Conservation (phyloP, 768 basidiomycete genomes). For the Hygrophoropsis aurantiaca region DNA sequence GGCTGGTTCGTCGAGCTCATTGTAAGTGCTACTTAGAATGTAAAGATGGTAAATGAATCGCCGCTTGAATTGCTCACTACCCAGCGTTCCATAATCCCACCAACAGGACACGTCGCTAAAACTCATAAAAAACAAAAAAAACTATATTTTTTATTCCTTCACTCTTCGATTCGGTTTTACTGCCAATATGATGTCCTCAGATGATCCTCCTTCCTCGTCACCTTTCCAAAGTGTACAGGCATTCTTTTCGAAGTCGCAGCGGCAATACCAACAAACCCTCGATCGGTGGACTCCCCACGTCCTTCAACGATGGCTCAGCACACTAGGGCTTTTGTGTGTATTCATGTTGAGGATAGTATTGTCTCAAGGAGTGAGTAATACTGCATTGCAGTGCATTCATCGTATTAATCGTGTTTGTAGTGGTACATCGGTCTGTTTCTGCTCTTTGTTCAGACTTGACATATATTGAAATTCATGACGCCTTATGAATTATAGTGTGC, state of each 20-base stretch:
- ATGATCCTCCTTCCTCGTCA: constrained; percentile 22
- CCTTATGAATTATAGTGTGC: constrained; percentile 47
- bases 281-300: constrained; percentile 92
- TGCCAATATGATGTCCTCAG: constrained; percentile 32
- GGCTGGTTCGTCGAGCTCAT: too few relatives aligned
- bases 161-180: background rate
- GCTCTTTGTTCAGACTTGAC: background rate
- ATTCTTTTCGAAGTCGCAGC: constrained; percentile 45
- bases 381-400: background rate
- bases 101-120: background rate
- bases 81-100: background rate
- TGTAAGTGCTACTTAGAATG: too few relatives aligned
- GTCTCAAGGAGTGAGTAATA: constrained; percentile 77
- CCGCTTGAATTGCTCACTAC: constrained; percentile 10
- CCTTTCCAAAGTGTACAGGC: constrained; percentile 28
- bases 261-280: constrained; percentile 84
- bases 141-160: background rate
- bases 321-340: constrained; percentile 64
- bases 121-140: constrained; percentile 8
- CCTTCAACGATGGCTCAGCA: constrained; percentile 85
- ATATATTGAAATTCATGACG: background rate
- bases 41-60: background rate
- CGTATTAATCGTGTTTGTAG: constrained; percentile 49
- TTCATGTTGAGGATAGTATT: constrained; percentile 87
- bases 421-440: constrained; percentile 85